These are phyloP conservation scores for Litsea cubeba DNA, from an alignment of 164 flowering plant species.

Conservation along the genomic window DNA sequence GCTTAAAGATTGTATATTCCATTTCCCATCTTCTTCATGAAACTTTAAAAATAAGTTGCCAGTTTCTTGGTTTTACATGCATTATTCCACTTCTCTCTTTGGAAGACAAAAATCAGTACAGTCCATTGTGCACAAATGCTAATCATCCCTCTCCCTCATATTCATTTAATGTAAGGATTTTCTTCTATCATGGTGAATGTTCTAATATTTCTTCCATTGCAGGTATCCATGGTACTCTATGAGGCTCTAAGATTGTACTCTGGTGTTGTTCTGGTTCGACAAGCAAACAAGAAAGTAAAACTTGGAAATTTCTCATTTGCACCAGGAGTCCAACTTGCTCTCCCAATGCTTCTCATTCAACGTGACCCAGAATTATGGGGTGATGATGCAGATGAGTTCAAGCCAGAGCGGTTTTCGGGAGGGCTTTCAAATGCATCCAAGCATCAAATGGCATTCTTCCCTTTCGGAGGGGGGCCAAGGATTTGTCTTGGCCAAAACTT, in stretches of 20 bases:
- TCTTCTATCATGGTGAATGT: background rate
- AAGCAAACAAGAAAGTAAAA: constrained; percentile 7
- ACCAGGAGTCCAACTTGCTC: constrained; percentile 5
- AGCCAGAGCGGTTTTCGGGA: constrained; percentile 8
- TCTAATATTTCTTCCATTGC: background rate
- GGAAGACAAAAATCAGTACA: no score
- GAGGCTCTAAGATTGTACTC: constrained; percentile 17
- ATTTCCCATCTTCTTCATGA: no score
- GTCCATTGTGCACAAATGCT: no score
- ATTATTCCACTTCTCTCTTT: no score
- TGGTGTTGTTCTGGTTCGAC: constrained; percentile 3
- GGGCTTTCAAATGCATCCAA: constrained; percentile 16
- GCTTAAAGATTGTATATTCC: constrained; percentile 30
- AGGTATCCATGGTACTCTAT: constrained; percentile 17
- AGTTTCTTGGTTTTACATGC: no score
- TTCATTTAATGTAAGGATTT: no score
- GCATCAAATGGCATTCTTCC: constrained; percentile 15
- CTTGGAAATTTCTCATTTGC: constrained; percentile 10
- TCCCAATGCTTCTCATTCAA: constrained; percentile 11
- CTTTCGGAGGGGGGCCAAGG: constrained; percentile 15
- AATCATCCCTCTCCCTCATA: no score
- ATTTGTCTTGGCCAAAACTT: constrained; percentile 17
- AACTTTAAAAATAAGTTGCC: no score
- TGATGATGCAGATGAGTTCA: constrained; percentile 18
- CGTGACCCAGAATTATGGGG: constrained; percentile 18